Conservation (phyloP, 164 flowering plant genomes). For the Piper betle region DNA sequence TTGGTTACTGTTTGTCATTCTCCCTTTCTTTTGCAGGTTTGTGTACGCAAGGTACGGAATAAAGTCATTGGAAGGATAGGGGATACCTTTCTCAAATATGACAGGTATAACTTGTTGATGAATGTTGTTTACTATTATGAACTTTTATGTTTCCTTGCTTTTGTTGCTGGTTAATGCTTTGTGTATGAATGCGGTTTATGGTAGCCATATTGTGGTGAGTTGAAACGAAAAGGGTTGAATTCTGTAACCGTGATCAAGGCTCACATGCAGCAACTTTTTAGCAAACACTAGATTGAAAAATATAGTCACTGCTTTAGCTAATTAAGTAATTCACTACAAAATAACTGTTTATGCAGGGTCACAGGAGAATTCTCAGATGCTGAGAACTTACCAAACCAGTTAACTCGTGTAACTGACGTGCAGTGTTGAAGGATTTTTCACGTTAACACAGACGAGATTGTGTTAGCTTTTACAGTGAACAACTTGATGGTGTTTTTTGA, state of each 20-base stretch:
- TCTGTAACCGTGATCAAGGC: no score
- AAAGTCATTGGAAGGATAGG: conserved; percentile 71
- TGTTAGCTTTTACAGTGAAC: not conserved
- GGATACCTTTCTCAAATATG: conserved; percentile 59
- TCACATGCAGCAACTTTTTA: no score
- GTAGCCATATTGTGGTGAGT: no score
- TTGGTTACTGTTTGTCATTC: no score
- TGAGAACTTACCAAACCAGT: not conserved
- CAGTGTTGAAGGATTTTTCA: no score
- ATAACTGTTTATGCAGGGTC: conserved; percentile 2
- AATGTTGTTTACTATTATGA: not conserved
- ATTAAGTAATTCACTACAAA: not conserved
- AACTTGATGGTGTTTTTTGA: not conserved
- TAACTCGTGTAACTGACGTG: no score
- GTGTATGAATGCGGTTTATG: no score
- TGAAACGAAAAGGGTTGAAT: no score
- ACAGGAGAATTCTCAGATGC: conserved; percentile 10
- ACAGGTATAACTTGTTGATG: conserved; percentile 42
- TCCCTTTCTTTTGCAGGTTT: no score
- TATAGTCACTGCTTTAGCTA: no score
- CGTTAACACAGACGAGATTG: not conserved
- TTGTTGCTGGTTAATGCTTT: not conserved
- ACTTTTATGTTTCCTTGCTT: not conserved
- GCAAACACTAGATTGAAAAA: no score
- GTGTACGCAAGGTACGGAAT: no score